These are phyloP conservation scores for Colletotrichum chlorophyti DNA, from an alignment of 2,329 filamentous ascomycete genomes.

Conservation along the genomic window DNA sequence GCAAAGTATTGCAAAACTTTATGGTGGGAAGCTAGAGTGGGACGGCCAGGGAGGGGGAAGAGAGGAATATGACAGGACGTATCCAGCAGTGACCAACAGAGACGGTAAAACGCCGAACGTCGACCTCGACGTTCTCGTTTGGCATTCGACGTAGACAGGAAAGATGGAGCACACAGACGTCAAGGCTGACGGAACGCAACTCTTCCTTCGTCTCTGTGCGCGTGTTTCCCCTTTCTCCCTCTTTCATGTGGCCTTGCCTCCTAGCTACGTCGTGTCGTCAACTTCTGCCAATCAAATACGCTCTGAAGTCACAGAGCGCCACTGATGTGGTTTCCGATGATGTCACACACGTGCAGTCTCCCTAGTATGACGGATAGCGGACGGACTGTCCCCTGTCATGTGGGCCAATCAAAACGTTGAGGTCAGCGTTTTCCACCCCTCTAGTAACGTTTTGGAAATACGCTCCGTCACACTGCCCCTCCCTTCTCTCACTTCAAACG, in stretches of 20 bases:
- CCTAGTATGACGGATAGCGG: conserved; percentile 15
- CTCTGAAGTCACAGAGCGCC: conserved; percentile 27
- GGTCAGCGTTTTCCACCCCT: conserved; percentile 9
- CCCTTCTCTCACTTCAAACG: conserved; percentile 24
- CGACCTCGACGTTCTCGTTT: not conserved
- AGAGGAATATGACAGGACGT: conserved; percentile 6
- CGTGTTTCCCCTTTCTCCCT: too few relatives aligned
- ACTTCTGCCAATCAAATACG: conserved; percentile 17
- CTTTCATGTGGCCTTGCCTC: conserved; percentile 1
- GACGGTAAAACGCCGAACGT: not conserved
- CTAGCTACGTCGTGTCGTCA: conserved; percentile 25
- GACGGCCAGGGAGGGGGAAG: not conserved
- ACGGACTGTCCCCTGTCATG: conserved; percentile 1
- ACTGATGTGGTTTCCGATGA: conserved; percentile 19
- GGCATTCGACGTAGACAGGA: not conserved
- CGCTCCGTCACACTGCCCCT: conserved; percentile 15
- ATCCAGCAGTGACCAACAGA: not conserved
- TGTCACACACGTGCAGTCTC: conserved; percentile 1
- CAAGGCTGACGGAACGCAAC: conserved; percentile 23
- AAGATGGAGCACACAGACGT: conserved; percentile 20
- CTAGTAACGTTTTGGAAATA: conserved; percentile 22
- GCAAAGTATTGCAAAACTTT: too few relatives aligned
- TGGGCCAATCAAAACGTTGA: conserved; percentile 3
- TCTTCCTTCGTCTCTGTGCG: not conserved
- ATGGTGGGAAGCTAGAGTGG: too few relatives aligned